Percentiles rank a stretch among this genome's conserved stretches.
phyloP scores from a whole-genome alignment of 2,329 filamentous ascomycete species.

The Paracorniculantispora psalliotae region DNA sequence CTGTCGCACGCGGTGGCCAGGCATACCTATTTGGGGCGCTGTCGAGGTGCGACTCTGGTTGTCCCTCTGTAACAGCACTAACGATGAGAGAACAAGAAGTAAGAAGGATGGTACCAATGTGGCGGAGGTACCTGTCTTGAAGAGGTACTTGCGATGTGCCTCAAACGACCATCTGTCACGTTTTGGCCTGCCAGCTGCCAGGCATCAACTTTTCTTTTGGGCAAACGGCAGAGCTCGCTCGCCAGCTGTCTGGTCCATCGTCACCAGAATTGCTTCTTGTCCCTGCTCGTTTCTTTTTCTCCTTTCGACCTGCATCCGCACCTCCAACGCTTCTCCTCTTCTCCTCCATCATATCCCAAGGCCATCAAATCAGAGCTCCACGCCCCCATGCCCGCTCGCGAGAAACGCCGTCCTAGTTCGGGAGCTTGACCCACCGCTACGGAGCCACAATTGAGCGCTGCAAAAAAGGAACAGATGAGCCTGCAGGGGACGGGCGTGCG shows the following conservation, averaged over 20 bases:
- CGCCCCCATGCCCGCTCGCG: background rate
- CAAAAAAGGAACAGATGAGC: background rate
- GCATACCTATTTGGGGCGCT: background rate
- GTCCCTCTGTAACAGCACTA: background rate
- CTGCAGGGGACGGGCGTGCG: background rate
- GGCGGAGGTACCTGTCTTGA: too few relatives aligned
- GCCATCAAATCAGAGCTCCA: conserved; percentile 8
- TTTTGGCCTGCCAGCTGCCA: conserved; percentile 5
- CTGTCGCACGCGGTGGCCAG: background rate
- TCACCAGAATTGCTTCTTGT: background rate
- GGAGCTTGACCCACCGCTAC: background rate
- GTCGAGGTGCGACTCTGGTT: background rate
- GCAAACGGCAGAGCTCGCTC: background rate
- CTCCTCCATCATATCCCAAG: background rate
- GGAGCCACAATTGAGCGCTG: background rate
- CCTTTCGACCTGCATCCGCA: background rate
- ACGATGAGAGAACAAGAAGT: background rate
- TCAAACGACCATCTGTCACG: background rate
- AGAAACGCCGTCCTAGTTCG: conserved; percentile 9
- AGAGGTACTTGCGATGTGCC: too few relatives aligned
- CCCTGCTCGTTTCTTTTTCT: background rate
- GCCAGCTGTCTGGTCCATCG: background rate
- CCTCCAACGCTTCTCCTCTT: background rate
- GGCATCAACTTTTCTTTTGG: background rate
- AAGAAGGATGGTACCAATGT: background rate